Percentiles rank a stretch among this genome's conserved stretches.
Conservation (phyloP, 352 stramenopile genomes). For the Pythium phragmiticola region DNA sequence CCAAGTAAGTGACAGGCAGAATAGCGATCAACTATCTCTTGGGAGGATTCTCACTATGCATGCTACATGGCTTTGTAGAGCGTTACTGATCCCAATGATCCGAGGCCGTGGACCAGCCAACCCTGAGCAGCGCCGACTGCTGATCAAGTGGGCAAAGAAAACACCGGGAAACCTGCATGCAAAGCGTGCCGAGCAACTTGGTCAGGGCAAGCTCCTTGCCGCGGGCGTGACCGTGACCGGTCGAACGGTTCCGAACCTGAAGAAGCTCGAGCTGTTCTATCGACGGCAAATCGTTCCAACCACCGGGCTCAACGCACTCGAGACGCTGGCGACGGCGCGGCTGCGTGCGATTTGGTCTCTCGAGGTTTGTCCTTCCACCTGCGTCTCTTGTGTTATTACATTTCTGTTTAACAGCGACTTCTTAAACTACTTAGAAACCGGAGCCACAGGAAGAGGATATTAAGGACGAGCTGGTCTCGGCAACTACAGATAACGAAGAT, state of each 20-base stretch:
- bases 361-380: slow-evolving; percentile 8
- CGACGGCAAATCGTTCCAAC: slow-evolving; percentile 38
- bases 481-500: slow-evolving; percentile 26
- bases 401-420: background rate
- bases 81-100: slow-evolving; percentile 49
- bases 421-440: background rate
- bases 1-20: slow-evolving; percentile 56
- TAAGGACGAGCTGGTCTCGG: slow-evolving; percentile 17
- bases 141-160: slow-evolving; percentile 67
- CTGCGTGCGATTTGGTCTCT: slow-evolving; percentile 19
- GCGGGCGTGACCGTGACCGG: slow-evolving; percentile 47
- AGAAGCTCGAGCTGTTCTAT: slow-evolving; percentile 69
- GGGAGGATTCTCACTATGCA: background rate
- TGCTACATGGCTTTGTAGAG: slow-evolving; percentile 32
- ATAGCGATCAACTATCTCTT: too few relatives aligned
- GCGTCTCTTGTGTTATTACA: background rate
- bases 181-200: slow-evolving; percentile 23
- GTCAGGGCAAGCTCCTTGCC: slow-evolving; percentile 46
- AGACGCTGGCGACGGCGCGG: slow-evolving; percentile 20
- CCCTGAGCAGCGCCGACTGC: slow-evolving; percentile 51
- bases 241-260: slow-evolving; percentile 44
- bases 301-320: slow-evolving; percentile 21
- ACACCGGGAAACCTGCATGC: slow-evolving; percentile 23
- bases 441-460: slow-evolving; percentile 16
- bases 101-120: slow-evolving; percentile 59